Evolutionary conservation across 441 rosid species (phyloP).

Genomic region (Biscutella laevigata): DNA sequence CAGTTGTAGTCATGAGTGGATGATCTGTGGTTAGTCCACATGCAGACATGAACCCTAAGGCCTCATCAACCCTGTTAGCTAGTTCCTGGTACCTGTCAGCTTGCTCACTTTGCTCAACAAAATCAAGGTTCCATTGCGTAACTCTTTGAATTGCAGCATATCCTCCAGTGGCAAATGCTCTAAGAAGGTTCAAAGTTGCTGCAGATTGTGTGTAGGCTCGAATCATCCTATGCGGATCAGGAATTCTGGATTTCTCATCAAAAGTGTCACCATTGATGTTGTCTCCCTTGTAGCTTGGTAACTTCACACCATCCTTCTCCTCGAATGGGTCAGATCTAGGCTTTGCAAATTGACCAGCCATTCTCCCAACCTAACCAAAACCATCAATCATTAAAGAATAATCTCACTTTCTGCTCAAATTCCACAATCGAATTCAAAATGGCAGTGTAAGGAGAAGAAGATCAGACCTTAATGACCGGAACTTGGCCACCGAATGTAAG

Average conservation of each 20-base stretch:
- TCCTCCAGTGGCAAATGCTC: slow-evolving; percentile 86
- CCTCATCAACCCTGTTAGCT: slow-evolving; percentile 71
- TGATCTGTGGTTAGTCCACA: slow-evolving; percentile 72
- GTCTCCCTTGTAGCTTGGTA: slow-evolving; percentile 81
- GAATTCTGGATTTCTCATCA: slow-evolving; percentile 59
- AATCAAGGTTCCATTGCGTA: slow-evolving; percentile 87
- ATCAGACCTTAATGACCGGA: slow-evolving; percentile 52
- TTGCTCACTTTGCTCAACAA: slow-evolving; percentile 68
- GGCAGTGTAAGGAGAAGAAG: no score
- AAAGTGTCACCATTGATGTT: slow-evolving; percentile 71
- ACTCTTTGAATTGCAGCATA: slow-evolving; percentile 89
- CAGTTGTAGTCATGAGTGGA: slow-evolving; percentile 77
- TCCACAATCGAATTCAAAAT: no score
- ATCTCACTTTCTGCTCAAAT: background rate
- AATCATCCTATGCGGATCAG: slow-evolving; percentile 72
- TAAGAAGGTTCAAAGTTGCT: slow-evolving; percentile 71
- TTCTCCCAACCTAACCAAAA: slow-evolving; percentile 67
- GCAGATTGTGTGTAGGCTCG: slow-evolving; percentile 75
- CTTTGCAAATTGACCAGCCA: slow-evolving; percentile 93
- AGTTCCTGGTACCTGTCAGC: slow-evolving; percentile 63
- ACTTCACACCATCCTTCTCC: slow-evolving; percentile 61
- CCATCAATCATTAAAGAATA: background rate
- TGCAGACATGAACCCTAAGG: slow-evolving; percentile 85
- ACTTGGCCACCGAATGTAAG: slow-evolving; percentile 66
- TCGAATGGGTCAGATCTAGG: slow-evolving; percentile 63